Conservation (phyloP, 2,329 filamentous ascomycete genomes). For the Basipetospora sp. region DNA sequence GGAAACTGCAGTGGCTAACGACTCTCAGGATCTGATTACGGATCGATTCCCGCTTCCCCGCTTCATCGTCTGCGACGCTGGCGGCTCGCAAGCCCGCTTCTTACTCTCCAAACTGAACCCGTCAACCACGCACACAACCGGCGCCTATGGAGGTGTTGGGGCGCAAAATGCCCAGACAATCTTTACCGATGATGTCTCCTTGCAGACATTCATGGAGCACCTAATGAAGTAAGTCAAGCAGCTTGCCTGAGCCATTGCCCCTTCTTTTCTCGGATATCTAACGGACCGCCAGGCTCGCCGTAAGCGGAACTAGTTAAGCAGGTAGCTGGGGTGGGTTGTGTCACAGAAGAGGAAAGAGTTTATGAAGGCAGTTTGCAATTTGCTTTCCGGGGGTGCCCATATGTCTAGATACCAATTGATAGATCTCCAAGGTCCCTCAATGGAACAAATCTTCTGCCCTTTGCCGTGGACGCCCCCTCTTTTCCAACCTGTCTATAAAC, state of each 20-base stretch:
- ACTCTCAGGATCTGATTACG: constrained; percentile 69
- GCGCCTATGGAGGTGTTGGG: constrained; percentile 76
- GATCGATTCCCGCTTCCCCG: constrained; percentile 95
- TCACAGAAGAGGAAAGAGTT: no score
- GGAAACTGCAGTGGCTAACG: no score
- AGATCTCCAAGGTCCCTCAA: no score
- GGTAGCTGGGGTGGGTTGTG: no score
- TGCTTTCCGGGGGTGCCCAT: no score
- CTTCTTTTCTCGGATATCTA: constrained; percentile 6
- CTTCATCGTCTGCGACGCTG: constrained; percentile 98
- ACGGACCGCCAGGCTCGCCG: constrained; percentile 33
- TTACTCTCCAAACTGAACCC: constrained; percentile 93
- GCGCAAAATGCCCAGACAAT: constrained; percentile 87
- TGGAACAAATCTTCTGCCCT: constrained; percentile 61
- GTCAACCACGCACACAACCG: constrained; percentile 87
- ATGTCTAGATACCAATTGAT: no score
- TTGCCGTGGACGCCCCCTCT: constrained; percentile 43
- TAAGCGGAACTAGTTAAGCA: constrained; percentile 45
- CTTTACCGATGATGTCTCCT: constrained; percentile 93
- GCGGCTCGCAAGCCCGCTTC: constrained; percentile 94
- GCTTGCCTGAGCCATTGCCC: not conserved
- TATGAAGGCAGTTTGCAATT: no score
- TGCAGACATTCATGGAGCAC: constrained; percentile 99
- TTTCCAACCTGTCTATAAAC: constrained; percentile 46
- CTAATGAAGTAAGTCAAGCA: constrained; percentile 97